A percentile compares a stretch with the other conserved stretches of the same genome.
phyloP scores from a whole-genome alignment of 345 rosid genomes.

The Pseudoturritis turrita region DNA sequence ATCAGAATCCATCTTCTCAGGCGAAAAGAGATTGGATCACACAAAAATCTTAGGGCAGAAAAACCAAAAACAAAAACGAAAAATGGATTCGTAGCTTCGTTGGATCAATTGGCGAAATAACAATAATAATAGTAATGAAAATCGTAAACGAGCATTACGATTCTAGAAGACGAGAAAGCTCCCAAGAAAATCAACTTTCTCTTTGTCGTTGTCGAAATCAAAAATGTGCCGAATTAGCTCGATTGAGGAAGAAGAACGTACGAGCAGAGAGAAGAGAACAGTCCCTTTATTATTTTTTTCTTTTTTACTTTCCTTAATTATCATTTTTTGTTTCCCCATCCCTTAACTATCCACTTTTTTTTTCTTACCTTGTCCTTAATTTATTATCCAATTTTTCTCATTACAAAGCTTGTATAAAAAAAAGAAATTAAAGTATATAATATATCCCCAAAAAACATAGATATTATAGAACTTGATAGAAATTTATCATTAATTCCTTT shows the following conservation, averaged over 20 bases:
- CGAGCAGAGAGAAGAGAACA: conserved; percentile 24
- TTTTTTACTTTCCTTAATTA: not conserved
- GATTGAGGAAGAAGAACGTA: conserved; percentile 28
- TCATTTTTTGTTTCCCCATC: not conserved
- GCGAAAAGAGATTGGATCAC: conserved; percentile 16
- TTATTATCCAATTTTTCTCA: not conserved
- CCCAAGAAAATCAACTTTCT: not conserved
- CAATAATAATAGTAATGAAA: not conserved
- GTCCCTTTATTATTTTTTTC: not conserved
- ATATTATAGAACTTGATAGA: no score
- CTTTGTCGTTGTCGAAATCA: conserved; percentile 3
- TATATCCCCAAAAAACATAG: no score
- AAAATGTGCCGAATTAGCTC: conserved; percentile 10
- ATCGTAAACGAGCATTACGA: conserved; percentile 3
- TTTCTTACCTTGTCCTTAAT: not conserved
- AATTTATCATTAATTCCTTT: no score
- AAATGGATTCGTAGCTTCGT: not conserved
- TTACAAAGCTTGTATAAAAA: not conserved
- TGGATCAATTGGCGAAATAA: not conserved
- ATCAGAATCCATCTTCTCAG: conserved; percentile 17
- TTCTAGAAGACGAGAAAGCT: not conserved
- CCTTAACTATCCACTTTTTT: not conserved
- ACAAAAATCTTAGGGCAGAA: conserved; percentile 23
- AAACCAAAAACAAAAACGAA: not conserved
- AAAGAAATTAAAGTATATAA: not conserved